Base-by-base conservation (phyloP, 179 eudicot genomes). In the Vitellaria paradoxa region DNA sequence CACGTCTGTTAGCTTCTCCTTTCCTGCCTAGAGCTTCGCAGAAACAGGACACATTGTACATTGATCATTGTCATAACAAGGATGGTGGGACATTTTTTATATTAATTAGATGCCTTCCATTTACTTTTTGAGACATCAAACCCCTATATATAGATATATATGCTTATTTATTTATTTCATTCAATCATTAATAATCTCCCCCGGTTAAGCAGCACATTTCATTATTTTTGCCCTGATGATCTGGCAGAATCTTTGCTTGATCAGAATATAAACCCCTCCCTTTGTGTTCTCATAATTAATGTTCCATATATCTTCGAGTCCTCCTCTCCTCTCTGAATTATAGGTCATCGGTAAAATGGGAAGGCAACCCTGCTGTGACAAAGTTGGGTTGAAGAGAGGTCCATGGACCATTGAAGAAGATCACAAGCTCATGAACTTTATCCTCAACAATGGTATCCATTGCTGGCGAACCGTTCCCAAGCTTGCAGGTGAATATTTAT, bases 361-460 rank as follows among this genome's bases (percentile, higher is more conserved):
- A 78, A 89, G 97, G 64, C 88, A 88, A 65, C 94, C 96, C 81
- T 93, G 96, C 42, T 93, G 96, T 80, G 94, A 89, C 61, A 90
- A 86, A 76, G 83, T 88, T 11, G 91, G 94, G 26, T 74, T 91
- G 82, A 91, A 86, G 79, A 84, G 90, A 83, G 96, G 96, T 76
- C 97, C 96, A 77, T 93, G 96, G 97, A 90, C 88, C 1, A 84
- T 85, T 24, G 97, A 93, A 76, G 96, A 92, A 86, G 97, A 92
- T 80, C 84, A 82, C 73, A 89, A 84, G 82, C 92, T 93, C 49
- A 83, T 88, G 76, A 86, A 67, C 68, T 91, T 91, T 68, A 91
- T 93, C 71, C 82, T 87, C 68, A 83, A 78, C 74, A 88, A 90
- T 76, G 97, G 97, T 21, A 87, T 88, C 53, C 90, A 84, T 23